Conservation (phyloP, 139 green algal species). For the Picochlorum sp. region DNA sequence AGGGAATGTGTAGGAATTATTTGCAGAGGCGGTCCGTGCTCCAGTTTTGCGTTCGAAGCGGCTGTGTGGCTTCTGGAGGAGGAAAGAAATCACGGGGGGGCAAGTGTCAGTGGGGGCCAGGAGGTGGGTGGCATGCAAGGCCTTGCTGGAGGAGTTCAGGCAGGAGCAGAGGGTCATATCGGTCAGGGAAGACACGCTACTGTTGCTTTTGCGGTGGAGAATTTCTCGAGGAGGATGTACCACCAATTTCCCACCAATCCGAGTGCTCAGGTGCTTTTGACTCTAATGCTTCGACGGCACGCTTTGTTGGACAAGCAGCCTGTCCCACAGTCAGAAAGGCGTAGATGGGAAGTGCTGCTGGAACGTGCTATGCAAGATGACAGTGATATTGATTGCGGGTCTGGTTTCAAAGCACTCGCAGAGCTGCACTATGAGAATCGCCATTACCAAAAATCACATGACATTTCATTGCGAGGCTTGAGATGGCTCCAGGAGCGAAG, state of each 20-base stretch:
- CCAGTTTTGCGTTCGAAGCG: slow-evolving; percentile 55
- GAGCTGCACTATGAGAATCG: slow-evolving; percentile 55
- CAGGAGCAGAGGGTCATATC: slow-evolving; percentile 23
- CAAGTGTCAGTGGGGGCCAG: slow-evolving; percentile 27
- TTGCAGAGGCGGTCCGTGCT: slow-evolving; percentile 18
- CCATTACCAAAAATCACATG: slow-evolving; percentile 23
- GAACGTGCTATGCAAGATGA: slow-evolving; percentile 23
- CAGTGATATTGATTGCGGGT: slow-evolving; percentile 23
- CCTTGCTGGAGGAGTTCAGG: slow-evolving; percentile 35
- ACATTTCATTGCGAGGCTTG: slow-evolving; percentile 22
- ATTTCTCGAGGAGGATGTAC: slow-evolving; percentile 28
- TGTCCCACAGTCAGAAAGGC: slow-evolving; percentile 18
- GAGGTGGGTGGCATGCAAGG: slow-evolving; percentile 35
- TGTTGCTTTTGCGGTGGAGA: slow-evolving; percentile 25
- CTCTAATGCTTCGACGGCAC: slow-evolving; percentile 43
- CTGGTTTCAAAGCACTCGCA: slow-evolving; percentile 45
- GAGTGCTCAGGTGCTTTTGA: slow-evolving; percentile 32
- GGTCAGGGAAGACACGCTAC: slow-evolving; percentile 11
- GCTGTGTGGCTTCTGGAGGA: slow-evolving; percentile 67
- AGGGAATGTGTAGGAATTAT: slow-evolving; percentile 36
- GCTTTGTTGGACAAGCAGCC: slow-evolving; percentile 4
- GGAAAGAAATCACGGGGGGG: slow-evolving; percentile 50
- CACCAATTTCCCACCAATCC: slow-evolving; percentile 36
- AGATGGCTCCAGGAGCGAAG: slow-evolving; percentile 22
- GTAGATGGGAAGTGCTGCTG: slow-evolving; percentile 24